phyloP scores from a whole-genome alignment of 225 moss, liverwort and hornwort genomes.

The Marchantia polymorpha region DNA sequence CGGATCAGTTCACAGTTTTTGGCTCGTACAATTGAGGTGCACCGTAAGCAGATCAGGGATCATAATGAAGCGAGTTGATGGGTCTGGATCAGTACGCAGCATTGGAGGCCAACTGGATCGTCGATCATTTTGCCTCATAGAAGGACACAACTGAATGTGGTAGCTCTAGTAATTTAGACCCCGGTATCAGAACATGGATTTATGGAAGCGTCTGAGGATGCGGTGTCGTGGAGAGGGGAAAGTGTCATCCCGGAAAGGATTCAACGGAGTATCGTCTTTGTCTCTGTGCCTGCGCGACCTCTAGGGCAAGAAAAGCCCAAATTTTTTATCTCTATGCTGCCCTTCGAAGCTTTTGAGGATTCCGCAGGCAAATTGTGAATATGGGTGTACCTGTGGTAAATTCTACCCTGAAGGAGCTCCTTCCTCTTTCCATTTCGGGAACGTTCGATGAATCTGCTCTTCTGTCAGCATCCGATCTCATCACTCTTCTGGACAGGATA shows the following conservation, averaged over 20 bases:
- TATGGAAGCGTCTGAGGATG: background rate
- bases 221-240: background rate
- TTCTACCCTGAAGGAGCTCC: slow-evolving; percentile 36
- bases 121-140: background rate
- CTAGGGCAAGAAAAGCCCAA: background rate
- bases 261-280: background rate
- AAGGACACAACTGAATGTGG: no score
- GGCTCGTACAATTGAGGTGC: no score
- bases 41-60: background rate
- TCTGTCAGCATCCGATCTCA: slow-evolving; percentile 77
- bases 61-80: background rate
- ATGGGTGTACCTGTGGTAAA: slow-evolving; percentile 31
- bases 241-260: background rate
- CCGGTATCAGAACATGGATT: background rate
- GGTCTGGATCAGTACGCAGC: background rate
- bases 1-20: no score
- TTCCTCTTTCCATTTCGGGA: slow-evolving; percentile 28
- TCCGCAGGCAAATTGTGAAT: background rate
- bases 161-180: background rate
- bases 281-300: background rate
- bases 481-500: slow-evolving; percentile 58
- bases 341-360: background rate
- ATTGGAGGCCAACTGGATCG: background rate
- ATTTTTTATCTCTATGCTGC: background rate
- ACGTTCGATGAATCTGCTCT: slow-evolving; percentile 49